A percentile compares a stretch with the other conserved stretches of the same genome.
phyloP scores from a whole-genome alignment of 306 rosid genomes.

The Lupinus albus region DNA sequence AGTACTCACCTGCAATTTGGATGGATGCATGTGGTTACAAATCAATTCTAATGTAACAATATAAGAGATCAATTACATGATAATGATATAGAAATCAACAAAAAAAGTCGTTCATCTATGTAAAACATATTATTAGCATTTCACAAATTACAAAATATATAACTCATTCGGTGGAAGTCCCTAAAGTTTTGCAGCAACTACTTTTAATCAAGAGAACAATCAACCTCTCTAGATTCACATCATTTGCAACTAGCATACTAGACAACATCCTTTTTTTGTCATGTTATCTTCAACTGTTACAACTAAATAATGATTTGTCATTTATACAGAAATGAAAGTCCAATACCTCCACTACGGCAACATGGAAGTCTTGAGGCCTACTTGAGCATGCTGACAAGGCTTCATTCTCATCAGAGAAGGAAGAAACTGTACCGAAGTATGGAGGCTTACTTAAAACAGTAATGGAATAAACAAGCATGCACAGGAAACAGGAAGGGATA shows the following conservation, averaged over 20 bases:
- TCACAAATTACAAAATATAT: constrained; percentile 25
- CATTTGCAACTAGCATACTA: constrained; percentile 24
- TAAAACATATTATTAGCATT: constrained; percentile 16
- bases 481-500: background rate
- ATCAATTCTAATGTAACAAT: constrained; percentile 27
- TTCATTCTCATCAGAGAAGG: constrained; percentile 63
- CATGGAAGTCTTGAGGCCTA: constrained; percentile 67
- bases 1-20: constrained; percentile 61
- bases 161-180: constrained; percentile 6
- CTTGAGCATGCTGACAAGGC: constrained; percentile 69
- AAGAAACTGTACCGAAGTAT: constrained; percentile 56
- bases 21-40: constrained; percentile 1
- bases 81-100: constrained; percentile 5
- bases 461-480: constrained; percentile 19
- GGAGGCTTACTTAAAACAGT: constrained; percentile 36
- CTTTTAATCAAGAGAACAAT: too few species aligned
- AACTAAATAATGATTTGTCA: constrained; percentile 7
- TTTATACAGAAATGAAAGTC: background rate
- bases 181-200: background rate
- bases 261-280: background rate
- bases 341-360: constrained; percentile 79
- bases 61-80: constrained; percentile 9
- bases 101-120: background rate
- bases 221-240: too few species aligned
- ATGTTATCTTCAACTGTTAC: background rate